Percentiles rank a stretch among this genome's conserved stretches.
Evolutionary conservation across 768 basidiomycete genomes (phyloP).

Genomic region (Termitomyces sp.): DNA sequence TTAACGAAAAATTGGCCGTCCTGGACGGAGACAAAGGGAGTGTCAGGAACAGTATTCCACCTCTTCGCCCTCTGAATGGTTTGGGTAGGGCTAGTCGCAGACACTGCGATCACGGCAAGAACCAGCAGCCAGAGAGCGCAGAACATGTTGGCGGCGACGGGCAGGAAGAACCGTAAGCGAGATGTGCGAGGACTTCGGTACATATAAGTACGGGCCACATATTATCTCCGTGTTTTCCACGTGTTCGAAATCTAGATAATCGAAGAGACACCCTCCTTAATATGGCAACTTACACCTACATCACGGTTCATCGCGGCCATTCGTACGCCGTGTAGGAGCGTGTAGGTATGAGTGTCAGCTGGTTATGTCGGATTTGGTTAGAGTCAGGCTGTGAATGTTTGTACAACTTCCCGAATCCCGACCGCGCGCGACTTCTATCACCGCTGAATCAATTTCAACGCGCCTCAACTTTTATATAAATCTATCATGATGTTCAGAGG

Average conservation of each 20-base stretch:
- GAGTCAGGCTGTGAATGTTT: background rate
- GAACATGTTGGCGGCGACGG: slow-evolving; percentile 30
- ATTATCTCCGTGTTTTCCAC: slow-evolving; percentile 16
- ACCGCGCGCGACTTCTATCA: background rate
- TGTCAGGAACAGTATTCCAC: slow-evolving; percentile 17
- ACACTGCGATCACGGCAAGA: slow-evolving; percentile 29
- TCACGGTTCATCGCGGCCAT: no score
- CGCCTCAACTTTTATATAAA: background rate
- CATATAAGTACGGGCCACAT: slow-evolving; percentile 6
- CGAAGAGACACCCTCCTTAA: background rate
- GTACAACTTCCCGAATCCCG: slow-evolving; percentile 1
- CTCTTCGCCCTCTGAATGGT: slow-evolving; percentile 22
- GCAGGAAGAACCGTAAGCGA: slow-evolving; percentile 13
- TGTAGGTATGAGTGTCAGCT: background rate
- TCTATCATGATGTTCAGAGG: slow-evolving; percentile 14
- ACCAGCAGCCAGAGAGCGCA: slow-evolving; percentile 23
- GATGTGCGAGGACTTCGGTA: slow-evolving; percentile 5
- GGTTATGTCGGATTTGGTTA: slow-evolving; percentile 3
- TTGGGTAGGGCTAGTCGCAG: slow-evolving; percentile 28
- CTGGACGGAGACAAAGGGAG: slow-evolving; percentile 41
- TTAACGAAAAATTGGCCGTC: slow-evolving; percentile 50
- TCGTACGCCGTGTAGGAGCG: background rate
- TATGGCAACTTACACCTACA: background rate
- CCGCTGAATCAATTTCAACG: background rate
- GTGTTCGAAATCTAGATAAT: slow-evolving; percentile 8